Percentiles rank a stretch among this genome's conserved stretches.
phyloP scores from a whole-genome alignment of 257 asterid species.

The Primulina eburnea region DNA sequence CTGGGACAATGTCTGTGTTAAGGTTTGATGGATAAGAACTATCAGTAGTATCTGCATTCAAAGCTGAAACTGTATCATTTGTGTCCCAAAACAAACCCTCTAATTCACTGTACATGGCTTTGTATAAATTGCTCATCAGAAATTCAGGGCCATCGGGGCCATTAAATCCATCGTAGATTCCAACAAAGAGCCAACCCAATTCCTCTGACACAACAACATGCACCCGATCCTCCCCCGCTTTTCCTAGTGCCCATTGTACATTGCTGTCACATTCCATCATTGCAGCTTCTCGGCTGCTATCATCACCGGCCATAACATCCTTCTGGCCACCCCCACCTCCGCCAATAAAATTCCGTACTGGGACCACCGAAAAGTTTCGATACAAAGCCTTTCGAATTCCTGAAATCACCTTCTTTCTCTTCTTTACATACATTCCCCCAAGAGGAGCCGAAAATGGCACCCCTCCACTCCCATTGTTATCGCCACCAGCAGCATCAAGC shows the following conservation, averaged over 20 bases:
- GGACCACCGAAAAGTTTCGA: slow-evolving; percentile 80
- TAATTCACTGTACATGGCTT: slow-evolving; percentile 77
- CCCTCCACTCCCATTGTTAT: slow-evolving; percentile 33
- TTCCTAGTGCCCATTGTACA: slow-evolving; percentile 91
- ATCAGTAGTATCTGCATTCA: slow-evolving; percentile 30
- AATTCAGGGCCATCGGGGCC: slow-evolving; percentile 99
- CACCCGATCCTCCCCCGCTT: slow-evolving; percentile 98
- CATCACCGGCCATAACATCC: slow-evolving; percentile 38
- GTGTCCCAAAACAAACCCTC: slow-evolving; percentile 95
- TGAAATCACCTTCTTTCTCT: slow-evolving; percentile 69
- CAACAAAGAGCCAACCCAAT: slow-evolving; percentile 94
- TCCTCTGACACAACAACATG: slow-evolving; percentile 97
- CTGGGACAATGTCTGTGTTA: slow-evolving; percentile 25
- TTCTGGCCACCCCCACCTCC: slow-evolving; percentile 48
- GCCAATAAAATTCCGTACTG: slow-evolving; percentile 63
- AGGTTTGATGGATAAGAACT: slow-evolving; percentile 30
- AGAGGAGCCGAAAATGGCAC: slow-evolving; percentile 91
- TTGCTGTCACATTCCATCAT: slow-evolving; percentile 57
- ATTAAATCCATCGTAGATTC: slow-evolving; percentile 93
- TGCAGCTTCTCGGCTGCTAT: slow-evolving; percentile 39
- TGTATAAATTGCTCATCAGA: slow-evolving; percentile 84
- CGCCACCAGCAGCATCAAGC: slow-evolving; percentile 45
- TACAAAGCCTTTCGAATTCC: slow-evolving; percentile 74
- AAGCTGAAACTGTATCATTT: slow-evolving; percentile 45
- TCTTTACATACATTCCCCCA: slow-evolving; percentile 67